Base-by-base conservation (phyloP, 2,329 filamentous ascomycete species). In the Penicillium janthinellum region DNA sequence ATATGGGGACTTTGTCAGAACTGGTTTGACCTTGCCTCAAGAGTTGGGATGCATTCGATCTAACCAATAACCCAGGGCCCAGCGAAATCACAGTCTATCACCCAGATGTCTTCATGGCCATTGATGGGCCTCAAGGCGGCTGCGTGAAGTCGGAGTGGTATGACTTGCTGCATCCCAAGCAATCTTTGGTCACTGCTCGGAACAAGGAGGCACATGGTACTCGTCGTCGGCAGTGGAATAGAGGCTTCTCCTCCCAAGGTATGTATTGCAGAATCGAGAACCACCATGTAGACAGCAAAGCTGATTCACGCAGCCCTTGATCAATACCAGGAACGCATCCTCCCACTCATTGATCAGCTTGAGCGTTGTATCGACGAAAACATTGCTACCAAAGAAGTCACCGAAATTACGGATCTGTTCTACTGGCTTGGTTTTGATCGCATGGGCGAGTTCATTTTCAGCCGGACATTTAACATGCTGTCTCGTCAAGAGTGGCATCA, bases 1-100 rank as follows among this genome's bases (percentile, higher is more conserved):
- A 38, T 76, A 77, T 59, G 74, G 75, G 17, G 71, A 75, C 49
- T 72, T 75, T 60, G 70, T 76, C 5, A 69, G 74, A 22, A 74
- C 71, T 3, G 74, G 75, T 74, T 48, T 12, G n/a, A 2, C 17
- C 5, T n/a, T 5, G 37, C 20, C 41, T 41, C 28, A 50, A 12
- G 7, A 1, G 11, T 20, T 10, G 6, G 20, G 17, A n/a, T 15
- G 47, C 5, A 14, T 3, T 28, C 0, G 4, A n/a, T 12, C 49
- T 54, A 20, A 45, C 15, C 5, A 6, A 54, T 3, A 7, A 7
- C 20, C 15, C 8, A 61, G 59, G 60, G 1, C 61, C 60, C 54
- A 59, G 53, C 42, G 66, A 68, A 47, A 54, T 68, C 34, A 64
- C 66, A 11, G 50, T 68, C 37, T 65, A 59, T 45, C 63, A 64